Evolutionary conservation across 805 yeast species (phyloP).

Genomic region (Scheffersomyces ergatensis): DNA sequence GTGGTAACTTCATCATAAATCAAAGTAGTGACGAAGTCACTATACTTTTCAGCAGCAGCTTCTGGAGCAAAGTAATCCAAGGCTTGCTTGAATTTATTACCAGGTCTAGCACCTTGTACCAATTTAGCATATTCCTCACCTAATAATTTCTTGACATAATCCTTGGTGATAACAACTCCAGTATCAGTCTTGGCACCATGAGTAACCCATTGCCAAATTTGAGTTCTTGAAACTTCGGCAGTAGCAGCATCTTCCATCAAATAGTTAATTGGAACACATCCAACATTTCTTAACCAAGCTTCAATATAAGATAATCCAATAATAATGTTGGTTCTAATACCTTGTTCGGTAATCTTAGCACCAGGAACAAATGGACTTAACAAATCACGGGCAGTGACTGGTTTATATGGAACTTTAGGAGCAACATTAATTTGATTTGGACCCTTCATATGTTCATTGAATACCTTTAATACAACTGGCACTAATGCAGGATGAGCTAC

Average conservation of each 20-base stretch:
- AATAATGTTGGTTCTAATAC: slow-evolving; percentile 68
- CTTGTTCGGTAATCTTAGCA: slow-evolving; percentile 65
- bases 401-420: slow-evolving; percentile 46
- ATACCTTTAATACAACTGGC: slow-evolving; percentile 67
- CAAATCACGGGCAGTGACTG: slow-evolving; percentile 58
- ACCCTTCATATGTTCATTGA: slow-evolving; percentile 76
- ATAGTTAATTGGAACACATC: slow-evolving; percentile 83
- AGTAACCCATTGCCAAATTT: slow-evolving; percentile 80
- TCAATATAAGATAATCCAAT: slow-evolving; percentile 81
- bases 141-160: slow-evolving; percentile 54
- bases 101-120: slow-evolving; percentile 46
- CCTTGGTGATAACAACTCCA: slow-evolving; percentile 57
- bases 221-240: slow-evolving; percentile 82
- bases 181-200: slow-evolving; percentile 64
- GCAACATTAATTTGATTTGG: slow-evolving; percentile 71
- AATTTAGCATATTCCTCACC: slow-evolving; percentile 60
- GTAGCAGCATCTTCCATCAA: slow-evolving; percentile 92
- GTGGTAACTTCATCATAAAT: slow-evolving; percentile 73
- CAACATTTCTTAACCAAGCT: slow-evolving; percentile 81
- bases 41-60: slow-evolving; percentile 67
- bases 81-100: slow-evolving; percentile 67
- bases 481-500: slow-evolving; percentile 85
- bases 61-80: slow-evolving; percentile 72
- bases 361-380: slow-evolving; percentile 61
- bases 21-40: slow-evolving; percentile 75